phyloP scores from a whole-genome alignment of 2,329 filamentous ascomycete species.

The Cladorrhinum sp. region DNA sequence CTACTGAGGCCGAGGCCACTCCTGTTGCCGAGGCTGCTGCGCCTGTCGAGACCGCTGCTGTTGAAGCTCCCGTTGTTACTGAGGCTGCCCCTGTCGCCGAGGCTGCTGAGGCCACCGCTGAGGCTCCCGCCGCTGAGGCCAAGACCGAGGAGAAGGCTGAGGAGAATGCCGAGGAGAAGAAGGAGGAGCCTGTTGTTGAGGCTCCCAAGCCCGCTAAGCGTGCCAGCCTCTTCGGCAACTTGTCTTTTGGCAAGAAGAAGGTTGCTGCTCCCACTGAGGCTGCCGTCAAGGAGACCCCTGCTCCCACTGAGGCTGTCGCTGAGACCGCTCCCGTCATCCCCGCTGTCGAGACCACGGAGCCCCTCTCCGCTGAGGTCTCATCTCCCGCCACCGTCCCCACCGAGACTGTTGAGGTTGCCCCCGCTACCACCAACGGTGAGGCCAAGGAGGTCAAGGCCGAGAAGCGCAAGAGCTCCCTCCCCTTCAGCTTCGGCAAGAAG shows the following conservation, averaged over 20 bases:
- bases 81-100: slow-evolving; percentile 39
- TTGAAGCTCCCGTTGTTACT: slow-evolving; percentile 31
- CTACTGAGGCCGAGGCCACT: slow-evolving; percentile 34
- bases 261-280: slow-evolving; percentile 43
- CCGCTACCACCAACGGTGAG: slow-evolving; percentile 49
- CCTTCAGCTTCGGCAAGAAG: slow-evolving; percentile 78
- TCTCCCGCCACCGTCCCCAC: slow-evolving; percentile 45
- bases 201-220: slow-evolving; percentile 14
- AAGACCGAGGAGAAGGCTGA: slow-evolving; percentile 31
- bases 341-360: slow-evolving; percentile 55
- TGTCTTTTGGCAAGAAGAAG: slow-evolving; percentile 58
- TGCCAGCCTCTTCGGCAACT: slow-evolving; percentile 52
- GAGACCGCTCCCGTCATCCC: slow-evolving; percentile 58
- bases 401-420: slow-evolving; percentile 45
- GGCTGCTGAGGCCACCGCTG: slow-evolving; percentile 36
- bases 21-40: slow-evolving; percentile 37
- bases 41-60: slow-evolving; percentile 18
- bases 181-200: slow-evolving; percentile 40
- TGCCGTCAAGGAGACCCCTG: slow-evolving; percentile 42
- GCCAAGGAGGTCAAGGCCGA: slow-evolving; percentile 64
- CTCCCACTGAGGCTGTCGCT: slow-evolving; percentile 41
- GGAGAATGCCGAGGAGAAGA: slow-evolving; percentile 43
- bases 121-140: slow-evolving; percentile 20
- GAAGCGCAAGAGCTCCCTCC: slow-evolving; percentile 78
- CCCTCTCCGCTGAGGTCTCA: slow-evolving; percentile 53